These are phyloP conservation scores for Guyanaporus albipodus DNA, from an alignment of 768 basidiomycete species.

Conservation along the genomic window DNA sequence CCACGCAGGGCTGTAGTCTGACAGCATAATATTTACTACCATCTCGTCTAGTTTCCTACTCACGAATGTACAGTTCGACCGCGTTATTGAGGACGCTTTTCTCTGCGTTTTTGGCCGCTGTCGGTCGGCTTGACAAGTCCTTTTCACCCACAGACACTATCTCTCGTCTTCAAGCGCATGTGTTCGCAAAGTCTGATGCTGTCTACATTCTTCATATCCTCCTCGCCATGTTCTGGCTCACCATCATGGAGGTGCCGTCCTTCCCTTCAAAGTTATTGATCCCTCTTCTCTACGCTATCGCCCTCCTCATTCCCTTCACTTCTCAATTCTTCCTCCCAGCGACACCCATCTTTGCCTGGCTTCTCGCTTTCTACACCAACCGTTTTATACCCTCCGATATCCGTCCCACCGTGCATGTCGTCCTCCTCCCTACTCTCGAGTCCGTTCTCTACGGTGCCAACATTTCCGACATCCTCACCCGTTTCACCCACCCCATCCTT, in stretches of 20 bases:
- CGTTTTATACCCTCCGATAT: constrained; percentile 74
- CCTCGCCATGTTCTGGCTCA: constrained; percentile 66
- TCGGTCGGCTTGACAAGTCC: constrained; percentile 71
- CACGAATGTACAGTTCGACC: constrained; percentile 1
- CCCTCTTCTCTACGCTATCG: constrained; percentile 63
- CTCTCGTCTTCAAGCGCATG: constrained; percentile 51
- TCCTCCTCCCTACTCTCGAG: constrained; percentile 91
- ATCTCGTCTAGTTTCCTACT: neutral
- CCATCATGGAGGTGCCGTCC: constrained; percentile 63
- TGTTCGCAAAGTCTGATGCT: constrained; percentile 52
- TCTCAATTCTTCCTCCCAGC: constrained; percentile 90
- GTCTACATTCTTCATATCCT: constrained; percentile 63
- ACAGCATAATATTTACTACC: too few relatives aligned
- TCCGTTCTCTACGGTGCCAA: constrained; percentile 95
- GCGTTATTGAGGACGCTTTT: constrained; percentile 17
- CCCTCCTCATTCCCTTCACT: constrained; percentile 78
- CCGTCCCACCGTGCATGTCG: constrained; percentile 85
- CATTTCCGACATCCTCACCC: constrained; percentile 93
- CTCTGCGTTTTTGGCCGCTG: constrained; percentile 55
- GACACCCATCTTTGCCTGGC: constrained; percentile 80
- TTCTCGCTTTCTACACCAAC: constrained; percentile 83
- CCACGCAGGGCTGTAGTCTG: too few relatives aligned
- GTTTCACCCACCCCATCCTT: constrained; percentile 87
- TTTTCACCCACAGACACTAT: constrained; percentile 68
- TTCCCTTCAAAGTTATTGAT: constrained; percentile 76